A percentile compares a stretch with the other conserved stretches of the same genome.
Conservation (phyloP, 768 basidiomycete genomes). For the Termitomyces sp. region DNA sequence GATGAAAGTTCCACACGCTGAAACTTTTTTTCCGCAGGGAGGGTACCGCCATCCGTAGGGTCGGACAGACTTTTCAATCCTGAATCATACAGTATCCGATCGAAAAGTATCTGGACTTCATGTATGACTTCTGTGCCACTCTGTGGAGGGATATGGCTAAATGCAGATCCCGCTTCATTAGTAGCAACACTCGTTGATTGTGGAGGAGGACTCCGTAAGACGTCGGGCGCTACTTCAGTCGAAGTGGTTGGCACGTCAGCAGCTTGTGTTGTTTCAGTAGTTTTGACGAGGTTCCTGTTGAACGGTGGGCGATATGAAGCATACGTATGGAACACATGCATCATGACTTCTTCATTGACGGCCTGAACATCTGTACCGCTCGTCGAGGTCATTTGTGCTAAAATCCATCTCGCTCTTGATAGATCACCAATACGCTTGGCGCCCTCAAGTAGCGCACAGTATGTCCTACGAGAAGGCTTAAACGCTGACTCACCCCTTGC, state of each 20-base stretch:
- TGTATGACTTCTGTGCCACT: constrained; percentile 63
- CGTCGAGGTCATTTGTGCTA: constrained; percentile 72
- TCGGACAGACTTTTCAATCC: constrained; percentile 6
- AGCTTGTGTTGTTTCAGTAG: constrained; percentile 23
- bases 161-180: constrained; percentile 12
- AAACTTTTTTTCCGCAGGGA: constrained; percentile 38
- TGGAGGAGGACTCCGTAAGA: constrained; percentile 4
- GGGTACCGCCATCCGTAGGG: constrained; percentile 3
- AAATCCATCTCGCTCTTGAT: constrained; percentile 78
- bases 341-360: constrained; percentile 68
- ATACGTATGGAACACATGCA: constrained; percentile 84
- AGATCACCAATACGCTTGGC: constrained; percentile 86
- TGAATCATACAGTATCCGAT: constrained; percentile 46
- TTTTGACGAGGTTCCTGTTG: constrained; percentile 39
- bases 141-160: constrained; percentile 65
- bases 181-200: neutral
- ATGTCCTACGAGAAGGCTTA: constrained; percentile 61
- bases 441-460: constrained; percentile 83
- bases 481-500: constrained; percentile 51
- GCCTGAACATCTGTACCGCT: constrained; percentile 18
- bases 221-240: neutral
- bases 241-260: neutral
- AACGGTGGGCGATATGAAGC: constrained; percentile 74
- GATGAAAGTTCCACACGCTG: constrained; percentile 49
- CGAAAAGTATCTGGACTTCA: constrained; percentile 65